Percentiles rank a stretch among this genome's conserved stretches.
Evolutionary conservation across 805 yeast genomes (phyloP).

Genomic region (Saturnispora sanitii): DNA sequence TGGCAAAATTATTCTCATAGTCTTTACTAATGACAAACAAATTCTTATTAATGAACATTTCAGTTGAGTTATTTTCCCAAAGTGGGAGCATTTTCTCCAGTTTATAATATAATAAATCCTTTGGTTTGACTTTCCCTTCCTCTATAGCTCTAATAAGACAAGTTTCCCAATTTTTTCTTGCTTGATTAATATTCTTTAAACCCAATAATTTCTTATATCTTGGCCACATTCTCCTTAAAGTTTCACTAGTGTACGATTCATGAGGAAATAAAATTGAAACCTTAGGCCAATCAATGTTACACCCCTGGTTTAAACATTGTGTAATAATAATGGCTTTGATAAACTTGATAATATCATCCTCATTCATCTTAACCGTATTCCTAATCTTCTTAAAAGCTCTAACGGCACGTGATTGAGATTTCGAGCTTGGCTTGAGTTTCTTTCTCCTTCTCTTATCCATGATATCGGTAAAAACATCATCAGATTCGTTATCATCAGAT

Average conservation of each 20-base stretch:
- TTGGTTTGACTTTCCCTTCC: conserved; percentile 39
- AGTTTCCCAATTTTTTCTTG: conserved; percentile 53
- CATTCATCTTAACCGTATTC: conserved; percentile 17
- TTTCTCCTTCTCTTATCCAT: conserved; percentile 25
- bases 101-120: conserved; percentile 43
- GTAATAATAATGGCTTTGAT: conserved; percentile 60
- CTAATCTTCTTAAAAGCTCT: conserved; percentile 18
- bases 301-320: conserved; percentile 44
- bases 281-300: conserved; percentile 53
- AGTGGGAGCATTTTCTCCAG: conserved; percentile 42
- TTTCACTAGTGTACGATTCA: conserved; percentile 28
- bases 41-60: conserved; percentile 24
- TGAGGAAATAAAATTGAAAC: conserved; percentile 42
- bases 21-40: conserved; percentile 26
- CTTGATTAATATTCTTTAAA: conserved; percentile 42
- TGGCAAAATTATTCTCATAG: conserved; percentile 39
- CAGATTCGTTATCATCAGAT: conserved; percentile 5
- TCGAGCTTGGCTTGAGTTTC: conserved; percentile 14
- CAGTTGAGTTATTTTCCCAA: conserved; percentile 47
- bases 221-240: conserved; percentile 61
- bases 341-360: conserved; percentile 42
- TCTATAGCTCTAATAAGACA: conserved; percentile 51
- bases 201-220: conserved; percentile 52
- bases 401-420: conserved; percentile 13
- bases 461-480: conserved; percentile 21